Conservation (phyloP, 108 stramenopile species). For the Cylindrotheca fusiformis region DNA sequence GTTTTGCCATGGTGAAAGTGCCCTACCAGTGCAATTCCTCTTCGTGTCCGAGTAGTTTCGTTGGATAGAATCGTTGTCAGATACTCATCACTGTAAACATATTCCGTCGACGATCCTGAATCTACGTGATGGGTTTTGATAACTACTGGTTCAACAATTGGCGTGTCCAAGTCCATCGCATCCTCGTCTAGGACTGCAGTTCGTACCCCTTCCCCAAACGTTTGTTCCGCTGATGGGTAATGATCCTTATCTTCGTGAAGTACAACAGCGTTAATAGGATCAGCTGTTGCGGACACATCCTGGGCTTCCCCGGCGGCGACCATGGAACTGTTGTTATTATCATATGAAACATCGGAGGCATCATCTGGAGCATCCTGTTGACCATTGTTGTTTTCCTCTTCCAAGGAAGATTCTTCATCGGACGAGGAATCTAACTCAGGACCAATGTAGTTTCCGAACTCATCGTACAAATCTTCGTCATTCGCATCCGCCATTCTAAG, state of each 20-base stretch:
- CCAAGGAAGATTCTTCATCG: slow-evolving; percentile 53
- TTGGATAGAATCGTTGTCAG: slow-evolving; percentile 58
- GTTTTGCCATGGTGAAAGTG: slow-evolving; percentile 98
- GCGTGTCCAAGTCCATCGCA: slow-evolving; percentile 95
- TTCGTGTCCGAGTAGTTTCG: slow-evolving; percentile 65
- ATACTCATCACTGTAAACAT: slow-evolving; percentile 55
- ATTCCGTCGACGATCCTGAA: neutral
- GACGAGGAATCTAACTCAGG: slow-evolving; percentile 86
- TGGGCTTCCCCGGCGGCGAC: slow-evolving; percentile 28
- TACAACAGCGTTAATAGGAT: slow-evolving; percentile 83
- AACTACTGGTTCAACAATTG: slow-evolving; percentile 90
- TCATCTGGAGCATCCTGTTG: slow-evolving; percentile 51
- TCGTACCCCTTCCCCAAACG: slow-evolving; percentile 89
- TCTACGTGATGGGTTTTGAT: slow-evolving; percentile 49
- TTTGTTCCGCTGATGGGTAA: slow-evolving; percentile 95
- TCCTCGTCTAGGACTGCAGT: slow-evolving; percentile 98
- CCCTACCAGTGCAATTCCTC: slow-evolving; percentile 91
- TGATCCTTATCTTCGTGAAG: slow-evolving; percentile 99
- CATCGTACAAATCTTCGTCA: slow-evolving; percentile 92
- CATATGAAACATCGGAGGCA: slow-evolving; percentile 69
- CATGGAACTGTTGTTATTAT: slow-evolving; percentile 37
- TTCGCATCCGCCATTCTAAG: slow-evolving; percentile 38
- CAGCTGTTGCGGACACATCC: slow-evolving; percentile 21
- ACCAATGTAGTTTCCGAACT: slow-evolving; percentile 99
- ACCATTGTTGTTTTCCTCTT: slow-evolving; percentile 34